phyloP scores from a whole-genome alignment of 1,284 basidiomycete genomes.

The Ceratorhiza oryzae-sativae region DNA sequence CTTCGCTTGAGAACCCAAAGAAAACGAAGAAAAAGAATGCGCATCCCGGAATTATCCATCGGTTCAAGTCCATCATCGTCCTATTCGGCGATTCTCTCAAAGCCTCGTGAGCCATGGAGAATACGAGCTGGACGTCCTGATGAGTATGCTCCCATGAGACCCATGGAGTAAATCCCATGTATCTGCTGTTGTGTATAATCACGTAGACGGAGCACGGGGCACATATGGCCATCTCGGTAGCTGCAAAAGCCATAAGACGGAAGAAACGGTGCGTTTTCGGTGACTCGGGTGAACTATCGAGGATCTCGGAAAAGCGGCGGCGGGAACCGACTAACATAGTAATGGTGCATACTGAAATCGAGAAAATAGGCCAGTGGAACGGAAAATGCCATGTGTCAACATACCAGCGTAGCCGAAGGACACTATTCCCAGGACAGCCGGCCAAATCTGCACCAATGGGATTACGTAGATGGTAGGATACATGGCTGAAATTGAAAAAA shows the following conservation, averaged over 20 bases:
- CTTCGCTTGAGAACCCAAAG: constrained; percentile 39
- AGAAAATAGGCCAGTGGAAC: not conserved
- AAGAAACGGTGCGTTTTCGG: constrained; percentile 16
- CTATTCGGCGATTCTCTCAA: not conserved
- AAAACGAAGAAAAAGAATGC: constrained; percentile 39
- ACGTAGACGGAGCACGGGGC: not conserved
- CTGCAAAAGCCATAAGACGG: constrained; percentile 21
- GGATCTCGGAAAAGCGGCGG: constrained; percentile 20
- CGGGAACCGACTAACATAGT: constrained; percentile 22
- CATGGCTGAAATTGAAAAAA: not conserved
- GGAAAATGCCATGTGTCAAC: not conserved
- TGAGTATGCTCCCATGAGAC: constrained; percentile 64
- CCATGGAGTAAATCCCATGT: constrained; percentile 54
- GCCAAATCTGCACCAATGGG: constrained; percentile 17
- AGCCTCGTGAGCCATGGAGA: not conserved
- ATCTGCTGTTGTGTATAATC: not conserved
- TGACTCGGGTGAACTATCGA: not conserved
- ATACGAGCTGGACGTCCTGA: constrained; percentile 24
- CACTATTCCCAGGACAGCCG: not conserved
- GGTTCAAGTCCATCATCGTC: constrained; percentile 11
- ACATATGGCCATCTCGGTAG: constrained; percentile 13
- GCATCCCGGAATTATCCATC: constrained; percentile 20
- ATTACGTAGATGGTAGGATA: not conserved
- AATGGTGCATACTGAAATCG: constrained; percentile 19
- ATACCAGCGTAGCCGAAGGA: constrained; percentile 25